Evolutionary conservation across 2,329 filamentous ascomycete genomes (phyloP).

Genomic region (Aspergillus melleus): DNA sequence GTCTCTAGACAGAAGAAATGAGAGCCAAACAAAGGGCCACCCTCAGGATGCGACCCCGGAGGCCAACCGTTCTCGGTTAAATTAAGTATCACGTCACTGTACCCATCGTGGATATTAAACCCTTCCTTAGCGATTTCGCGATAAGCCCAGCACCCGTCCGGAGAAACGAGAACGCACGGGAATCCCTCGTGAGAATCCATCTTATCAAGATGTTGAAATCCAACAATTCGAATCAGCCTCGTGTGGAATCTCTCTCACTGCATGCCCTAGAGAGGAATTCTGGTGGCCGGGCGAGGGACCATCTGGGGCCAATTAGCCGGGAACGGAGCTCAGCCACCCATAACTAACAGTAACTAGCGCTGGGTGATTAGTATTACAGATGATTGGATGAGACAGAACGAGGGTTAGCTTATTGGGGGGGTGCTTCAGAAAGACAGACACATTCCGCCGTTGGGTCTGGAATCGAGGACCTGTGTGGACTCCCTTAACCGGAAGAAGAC

Average conservation of each 20-base stretch:
- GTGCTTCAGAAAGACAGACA: not conserved
- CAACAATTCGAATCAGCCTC: too few relatives aligned
- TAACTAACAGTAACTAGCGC: too few relatives aligned
- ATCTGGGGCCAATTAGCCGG: not conserved
- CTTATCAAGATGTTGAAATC: not conserved
- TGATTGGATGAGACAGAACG: not conserved
- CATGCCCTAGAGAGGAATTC: not conserved
- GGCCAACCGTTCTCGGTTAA: not conserved
- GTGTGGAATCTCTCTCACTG: not conserved
- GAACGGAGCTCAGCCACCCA: not conserved
- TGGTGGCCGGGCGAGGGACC: not conserved
- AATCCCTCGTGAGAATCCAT: not conserved
- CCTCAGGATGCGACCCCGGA: not conserved
- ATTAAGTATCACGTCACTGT: not conserved
- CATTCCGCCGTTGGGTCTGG: too few relatives aligned
- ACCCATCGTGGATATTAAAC: too few relatives aligned
- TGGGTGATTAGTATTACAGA: not conserved
- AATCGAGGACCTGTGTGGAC: too few relatives aligned
- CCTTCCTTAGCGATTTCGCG: too few relatives aligned
- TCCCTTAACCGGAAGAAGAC: too few relatives aligned
- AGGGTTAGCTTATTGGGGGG: not conserved
- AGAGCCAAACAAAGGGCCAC: not conserved
- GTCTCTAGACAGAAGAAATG: not conserved
- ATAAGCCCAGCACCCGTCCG: too few relatives aligned
- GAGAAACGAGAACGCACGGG: not conserved